Evolutionary conservation across 306 rosid species (phyloP).

Genomic region (Alnus rubra): DNA sequence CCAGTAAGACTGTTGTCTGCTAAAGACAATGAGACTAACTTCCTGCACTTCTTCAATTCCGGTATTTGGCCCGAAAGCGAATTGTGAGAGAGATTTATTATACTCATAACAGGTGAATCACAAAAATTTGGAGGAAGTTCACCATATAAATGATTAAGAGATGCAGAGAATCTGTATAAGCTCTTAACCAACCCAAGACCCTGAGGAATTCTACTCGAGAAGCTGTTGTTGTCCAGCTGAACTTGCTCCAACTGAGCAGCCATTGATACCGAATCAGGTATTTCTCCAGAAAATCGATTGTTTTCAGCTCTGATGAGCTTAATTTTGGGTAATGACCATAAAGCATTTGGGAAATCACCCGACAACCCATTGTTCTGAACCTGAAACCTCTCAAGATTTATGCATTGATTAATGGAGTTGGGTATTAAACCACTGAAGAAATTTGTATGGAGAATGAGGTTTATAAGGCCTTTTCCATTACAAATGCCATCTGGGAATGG

Average conservation of each 20-base stretch:
- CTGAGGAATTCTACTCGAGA: slow-evolving; percentile 64
- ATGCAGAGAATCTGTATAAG: slow-evolving; percentile 92
- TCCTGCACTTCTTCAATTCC: slow-evolving; percentile 67
- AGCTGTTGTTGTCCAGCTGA: slow-evolving; percentile 85
- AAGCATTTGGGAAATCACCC: slow-evolving; percentile 64
- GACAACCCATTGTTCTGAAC: slow-evolving; percentile 86
- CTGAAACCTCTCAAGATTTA: slow-evolving; percentile 83
- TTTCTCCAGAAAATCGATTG: slow-evolving; percentile 73
- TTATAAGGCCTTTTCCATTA: slow-evolving; percentile 51
- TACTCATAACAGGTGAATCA: slow-evolving; percentile 97
- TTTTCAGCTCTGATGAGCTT: slow-evolving; percentile 93
- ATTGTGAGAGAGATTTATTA: slow-evolving; percentile 84
- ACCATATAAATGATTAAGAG: slow-evolving; percentile 74
- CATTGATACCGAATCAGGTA: slow-evolving; percentile 79
- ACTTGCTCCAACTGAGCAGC: slow-evolving; percentile 87
- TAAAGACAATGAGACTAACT: slow-evolving; percentile 80
- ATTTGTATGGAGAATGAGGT: slow-evolving; percentile 74
- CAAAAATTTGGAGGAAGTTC: slow-evolving; percentile 81
- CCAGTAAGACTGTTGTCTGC: slow-evolving; percentile 81
- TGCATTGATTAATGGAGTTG: slow-evolving; percentile 59
- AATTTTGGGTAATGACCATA: slow-evolving; percentile 83
- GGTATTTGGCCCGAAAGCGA: slow-evolving; percentile 85
- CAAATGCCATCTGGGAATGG: slow-evolving; percentile 76
- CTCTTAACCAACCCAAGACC: slow-evolving; percentile 77
- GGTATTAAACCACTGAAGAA: slow-evolving; percentile 63